A percentile compares a stretch with the other conserved stretches of the same genome.
These are phyloP conservation scores for Wickerhamomyces kurtzmanii DNA, from an alignment of 805 yeast genomes.

Conservation along the genomic window DNA sequence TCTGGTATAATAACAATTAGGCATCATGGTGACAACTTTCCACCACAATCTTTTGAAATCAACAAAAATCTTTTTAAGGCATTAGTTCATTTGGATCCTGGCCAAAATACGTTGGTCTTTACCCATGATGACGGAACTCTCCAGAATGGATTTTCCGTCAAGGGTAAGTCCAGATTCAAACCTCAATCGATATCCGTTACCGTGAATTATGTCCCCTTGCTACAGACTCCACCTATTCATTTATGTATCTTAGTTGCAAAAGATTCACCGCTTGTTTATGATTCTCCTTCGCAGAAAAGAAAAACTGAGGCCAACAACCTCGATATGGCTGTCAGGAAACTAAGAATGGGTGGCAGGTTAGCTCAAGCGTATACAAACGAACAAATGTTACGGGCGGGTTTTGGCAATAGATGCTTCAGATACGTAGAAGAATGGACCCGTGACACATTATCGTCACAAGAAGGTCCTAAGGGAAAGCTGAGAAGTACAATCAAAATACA, in stretches of 20 bases:
- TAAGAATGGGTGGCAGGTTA: slow-evolving; percentile 75
- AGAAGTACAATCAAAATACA: slow-evolving; percentile 72
- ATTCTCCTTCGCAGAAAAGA: slow-evolving; percentile 46
- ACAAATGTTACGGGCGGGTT: slow-evolving; percentile 71
- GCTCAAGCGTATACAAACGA: slow-evolving; percentile 91
- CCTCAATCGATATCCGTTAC: slow-evolving; percentile 14
- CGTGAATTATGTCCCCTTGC: slow-evolving; percentile 43
- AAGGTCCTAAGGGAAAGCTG: slow-evolving; percentile 17
- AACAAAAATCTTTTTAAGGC: slow-evolving; percentile 68
- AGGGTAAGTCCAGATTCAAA: slow-evolving; percentile 2
- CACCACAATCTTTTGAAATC: slow-evolving; percentile 65
- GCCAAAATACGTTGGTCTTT: slow-evolving; percentile 49
- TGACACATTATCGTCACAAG: slow-evolving; percentile 43
- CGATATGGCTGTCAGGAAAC: slow-evolving; percentile 60
- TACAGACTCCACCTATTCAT: slow-evolving; percentile 70
- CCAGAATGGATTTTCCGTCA: slow-evolving; percentile 20
- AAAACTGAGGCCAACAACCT: slow-evolving; percentile 52
- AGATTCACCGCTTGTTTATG: slow-evolving; percentile 66
- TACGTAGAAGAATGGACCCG: slow-evolving; percentile 56
- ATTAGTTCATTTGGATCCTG: slow-evolving; percentile 57
- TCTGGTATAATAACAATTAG: slow-evolving; percentile 32
- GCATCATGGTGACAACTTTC: slow-evolving; percentile 31
- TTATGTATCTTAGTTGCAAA: slow-evolving; percentile 65
- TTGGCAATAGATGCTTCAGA: slow-evolving; percentile 70
- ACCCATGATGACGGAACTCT: slow-evolving; percentile 31